Conservation (phyloP, 768 basidiomycete genomes). For the Pholiota conissans region DNA sequence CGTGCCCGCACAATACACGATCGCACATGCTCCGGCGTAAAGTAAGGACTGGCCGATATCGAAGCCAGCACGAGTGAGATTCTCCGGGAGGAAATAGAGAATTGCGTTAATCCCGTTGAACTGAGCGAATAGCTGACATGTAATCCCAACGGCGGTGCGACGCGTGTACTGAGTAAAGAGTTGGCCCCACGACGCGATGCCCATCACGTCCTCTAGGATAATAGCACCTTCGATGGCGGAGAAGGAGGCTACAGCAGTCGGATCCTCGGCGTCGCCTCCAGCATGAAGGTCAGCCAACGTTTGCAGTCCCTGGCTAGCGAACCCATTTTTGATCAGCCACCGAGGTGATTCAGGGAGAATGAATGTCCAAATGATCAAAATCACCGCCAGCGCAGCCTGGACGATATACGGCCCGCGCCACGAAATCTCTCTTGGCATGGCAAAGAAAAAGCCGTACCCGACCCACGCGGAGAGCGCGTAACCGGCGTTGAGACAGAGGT, state of each 20-base stretch:
- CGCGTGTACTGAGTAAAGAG: constrained; percentile 51
- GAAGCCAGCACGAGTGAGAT: constrained; percentile 51
- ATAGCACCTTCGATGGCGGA: constrained; percentile 41
- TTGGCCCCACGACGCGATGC: constrained; percentile 41
- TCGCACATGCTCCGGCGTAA: constrained; percentile 45
- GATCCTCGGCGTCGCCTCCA: constrained; percentile 43
- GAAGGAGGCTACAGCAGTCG: constrained; percentile 43
- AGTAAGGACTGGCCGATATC: constrained; percentile 40
- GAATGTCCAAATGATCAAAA: constrained; percentile 49
- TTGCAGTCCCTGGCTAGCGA: constrained; percentile 46
- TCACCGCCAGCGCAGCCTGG: constrained; percentile 47
- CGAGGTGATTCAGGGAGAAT: constrained; percentile 53
- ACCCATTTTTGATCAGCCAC: constrained; percentile 56
- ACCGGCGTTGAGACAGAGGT: constrained; percentile 50
- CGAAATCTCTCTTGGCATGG: constrained; percentile 43
- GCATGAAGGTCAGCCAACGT: constrained; percentile 61
- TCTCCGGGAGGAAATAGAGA: constrained; percentile 57
- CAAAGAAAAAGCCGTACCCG: constrained; percentile 49
- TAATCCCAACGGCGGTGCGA: constrained; percentile 50
- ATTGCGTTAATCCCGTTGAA: constrained; percentile 60
- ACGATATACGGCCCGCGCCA: constrained; percentile 60
- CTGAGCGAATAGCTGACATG: constrained; percentile 55
- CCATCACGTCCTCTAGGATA: constrained; percentile 28
- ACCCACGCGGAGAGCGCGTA: constrained; percentile 52
- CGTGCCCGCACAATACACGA: constrained; percentile 50